phyloP scores from a whole-genome alignment of 345 rosid species.

The Heritiera littoralis region DNA sequence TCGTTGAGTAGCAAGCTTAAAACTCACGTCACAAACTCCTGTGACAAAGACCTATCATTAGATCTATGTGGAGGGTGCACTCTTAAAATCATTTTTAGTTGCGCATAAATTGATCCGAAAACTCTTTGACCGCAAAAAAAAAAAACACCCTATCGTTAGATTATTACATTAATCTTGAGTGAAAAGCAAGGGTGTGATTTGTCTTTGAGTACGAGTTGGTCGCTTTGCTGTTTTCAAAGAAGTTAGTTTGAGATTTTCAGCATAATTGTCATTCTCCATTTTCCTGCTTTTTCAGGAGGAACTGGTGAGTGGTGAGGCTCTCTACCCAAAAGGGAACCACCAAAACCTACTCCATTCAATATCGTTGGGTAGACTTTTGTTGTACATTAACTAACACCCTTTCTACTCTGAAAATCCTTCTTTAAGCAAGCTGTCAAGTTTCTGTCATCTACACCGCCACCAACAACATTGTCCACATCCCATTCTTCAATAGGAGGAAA shows the following conservation, averaged over 20 bases:
- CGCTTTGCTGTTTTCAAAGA: not conserved
- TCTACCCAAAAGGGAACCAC: constrained; percentile 17
- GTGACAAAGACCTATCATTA: too few relatives aligned
- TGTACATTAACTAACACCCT: not conserved
- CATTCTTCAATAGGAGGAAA: constrained; percentile 6
- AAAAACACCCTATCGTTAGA: too few relatives aligned
- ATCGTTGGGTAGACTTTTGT: not conserved
- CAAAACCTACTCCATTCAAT: constrained; percentile 14
- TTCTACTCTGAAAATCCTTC: not conserved
- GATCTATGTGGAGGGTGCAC: too few relatives aligned
- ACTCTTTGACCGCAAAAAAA: too few relatives aligned
- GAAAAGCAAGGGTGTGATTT: too few relatives aligned
- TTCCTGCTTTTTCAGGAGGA: constrained; percentile 3
- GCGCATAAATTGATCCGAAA: too few relatives aligned
- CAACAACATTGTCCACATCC: not conserved
- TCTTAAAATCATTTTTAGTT: too few relatives aligned
- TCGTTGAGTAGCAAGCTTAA: too few relatives aligned
- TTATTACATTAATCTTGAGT: too few relatives aligned
- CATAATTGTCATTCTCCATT: not conserved
- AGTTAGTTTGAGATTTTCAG: constrained; percentile 10
- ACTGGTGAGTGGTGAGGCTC: constrained; percentile 11
- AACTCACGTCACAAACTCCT: too few relatives aligned
- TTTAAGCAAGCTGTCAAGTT: not conserved
- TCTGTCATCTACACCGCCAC: not conserved
- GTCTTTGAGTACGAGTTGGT: not conserved